Evolutionary conservation across 768 basidiomycete species (phyloP).

Genomic region (Suillus luteus): DNA sequence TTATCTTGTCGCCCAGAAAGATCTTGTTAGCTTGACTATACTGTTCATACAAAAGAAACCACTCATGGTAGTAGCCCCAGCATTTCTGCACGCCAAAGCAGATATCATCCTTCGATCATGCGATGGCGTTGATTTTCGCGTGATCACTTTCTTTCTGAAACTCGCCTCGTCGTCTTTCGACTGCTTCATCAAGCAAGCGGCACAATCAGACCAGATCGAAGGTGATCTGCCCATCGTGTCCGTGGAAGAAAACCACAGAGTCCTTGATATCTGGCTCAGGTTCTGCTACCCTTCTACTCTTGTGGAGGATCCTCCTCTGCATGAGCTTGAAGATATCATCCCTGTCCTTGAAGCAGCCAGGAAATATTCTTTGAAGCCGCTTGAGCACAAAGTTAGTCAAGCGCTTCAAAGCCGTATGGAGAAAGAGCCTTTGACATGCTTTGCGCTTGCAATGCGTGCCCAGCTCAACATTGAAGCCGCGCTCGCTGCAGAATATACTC

Average conservation of each 20-base stretch:
- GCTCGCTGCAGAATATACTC: constrained; percentile 26
- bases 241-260: constrained; percentile 14
- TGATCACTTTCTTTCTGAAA: constrained; percentile 39
- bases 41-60: neutral
- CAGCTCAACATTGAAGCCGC: constrained; percentile 21
- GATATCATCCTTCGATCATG: constrained; percentile 40
- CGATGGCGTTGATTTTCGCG: constrained; percentile 39
- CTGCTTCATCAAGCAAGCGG: constrained; percentile 32
- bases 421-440: constrained; percentile 25
- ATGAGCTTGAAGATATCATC: constrained; percentile 8
- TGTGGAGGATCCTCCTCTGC: constrained; percentile 12
- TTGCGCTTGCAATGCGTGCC: constrained; percentile 30
- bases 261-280: constrained; percentile 16
- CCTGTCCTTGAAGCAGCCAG: constrained; percentile 9
- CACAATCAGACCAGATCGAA: constrained; percentile 14
- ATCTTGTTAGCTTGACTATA: neutral
- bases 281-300: constrained; percentile 18
- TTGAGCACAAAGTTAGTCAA: constrained; percentile 18
- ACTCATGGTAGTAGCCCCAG: constrained; percentile 19
- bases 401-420: constrained; percentile 18
- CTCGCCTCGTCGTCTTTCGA: constrained; percentile 38
- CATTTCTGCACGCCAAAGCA: constrained; percentile 35
- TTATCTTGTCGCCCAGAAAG: neutral
- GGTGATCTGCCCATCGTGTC: constrained; percentile 11
- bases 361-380: constrained; percentile 11